Base-by-base conservation (phyloP, 2,329 filamentous ascomycete species). In the Phialophora verrucosa region DNA sequence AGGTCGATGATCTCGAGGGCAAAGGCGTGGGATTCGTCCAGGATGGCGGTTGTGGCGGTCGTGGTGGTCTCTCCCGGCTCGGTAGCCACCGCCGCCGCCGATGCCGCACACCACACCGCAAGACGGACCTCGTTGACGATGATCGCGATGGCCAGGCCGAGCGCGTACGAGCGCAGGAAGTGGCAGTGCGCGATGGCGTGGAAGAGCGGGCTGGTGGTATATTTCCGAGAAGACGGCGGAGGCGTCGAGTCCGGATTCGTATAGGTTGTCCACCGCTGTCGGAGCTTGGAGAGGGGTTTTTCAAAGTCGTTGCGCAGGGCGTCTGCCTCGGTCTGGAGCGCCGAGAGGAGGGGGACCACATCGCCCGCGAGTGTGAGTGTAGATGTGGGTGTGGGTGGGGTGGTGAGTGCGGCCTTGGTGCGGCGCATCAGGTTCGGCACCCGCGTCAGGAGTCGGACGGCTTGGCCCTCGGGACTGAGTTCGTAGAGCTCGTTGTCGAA, bases 81-180 rank as follows among this genome's bases (percentile, higher is more conserved):
- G 8, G 59, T n/a, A 7, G 29, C 14, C 31, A 8, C 32, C 10
- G 32, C 42, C 8, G 59, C 23, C 23, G 23, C 23, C 23, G 23
- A 25, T 25, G 23, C 23, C 23, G 29, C n/a, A 31, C 50, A 50
- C 59, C 50, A 50, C 54, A 66, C 6, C 14, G 64, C 64, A 20
- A 66, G 49, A 4, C 55, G 54, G 10, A 53, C 20, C 55, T 66
- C 64, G 67, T 77, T 76, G 62, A 79, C 73, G 31, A 77, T 70
- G 0, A 76, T 69, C 0, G 71, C 72, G 14, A 78, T 71, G 6
- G 73, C 69, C 1, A 80, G 65, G 1, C 69, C 75, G 7, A 79
- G 63, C 1, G 72, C 74, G 64, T 79, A 77, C 14, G 73, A 72
- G 23, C 78, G 76, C 25, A 77, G 73, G 60, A 73, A 73, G 62